Evolutionary conservation across 2,329 filamentous ascomycete genomes (phyloP).

Genomic region (Fusarium annulatum): DNA sequence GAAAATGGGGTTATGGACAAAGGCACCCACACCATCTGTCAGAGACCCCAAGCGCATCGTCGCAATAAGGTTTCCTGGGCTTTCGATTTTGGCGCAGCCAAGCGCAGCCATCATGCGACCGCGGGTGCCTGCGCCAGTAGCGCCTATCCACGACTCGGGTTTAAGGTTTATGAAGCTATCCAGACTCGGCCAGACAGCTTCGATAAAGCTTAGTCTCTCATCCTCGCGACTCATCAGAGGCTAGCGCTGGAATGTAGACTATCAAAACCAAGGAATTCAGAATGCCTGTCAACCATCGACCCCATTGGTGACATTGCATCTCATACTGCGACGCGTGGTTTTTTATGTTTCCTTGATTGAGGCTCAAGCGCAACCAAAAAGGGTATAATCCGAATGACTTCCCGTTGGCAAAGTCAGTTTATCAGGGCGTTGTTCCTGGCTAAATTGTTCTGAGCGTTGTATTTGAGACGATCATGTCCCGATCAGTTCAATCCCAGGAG

Average conservation of each 20-base stretch:
- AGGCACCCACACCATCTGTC: not conserved
- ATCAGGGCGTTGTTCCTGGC: not conserved
- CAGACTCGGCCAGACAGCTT: conserved; percentile 2
- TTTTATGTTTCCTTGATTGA: conserved; percentile 10
- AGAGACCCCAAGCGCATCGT: conserved; percentile 2
- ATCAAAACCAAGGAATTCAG: conserved; percentile 13
- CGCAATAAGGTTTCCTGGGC: conserved; percentile 22
- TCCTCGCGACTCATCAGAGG: conserved; percentile 1
- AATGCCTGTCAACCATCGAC: not conserved
- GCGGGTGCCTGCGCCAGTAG: conserved; percentile 37
- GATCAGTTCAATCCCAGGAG: not conserved
- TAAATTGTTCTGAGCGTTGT: conserved; percentile 1
- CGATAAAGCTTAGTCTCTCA: conserved; percentile 17
- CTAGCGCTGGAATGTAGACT: conserved; percentile 21
- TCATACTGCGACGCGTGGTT: conserved; percentile 3
- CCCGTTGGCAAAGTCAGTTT: not conserved
- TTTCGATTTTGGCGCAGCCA: not conserved
- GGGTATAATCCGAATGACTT: conserved; percentile 5
- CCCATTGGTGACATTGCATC: conserved; percentile 7
- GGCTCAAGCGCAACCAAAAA: conserved; percentile 3
- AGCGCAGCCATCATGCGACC: not conserved
- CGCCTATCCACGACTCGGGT: not conserved
- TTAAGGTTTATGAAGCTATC: conserved; percentile 33
- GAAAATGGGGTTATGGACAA: not conserved
- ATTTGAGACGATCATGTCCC: conserved; percentile 30